Conservation (phyloP, 2,329 filamentous ascomycete genomes). For the Cordyceps farinosa region DNA sequence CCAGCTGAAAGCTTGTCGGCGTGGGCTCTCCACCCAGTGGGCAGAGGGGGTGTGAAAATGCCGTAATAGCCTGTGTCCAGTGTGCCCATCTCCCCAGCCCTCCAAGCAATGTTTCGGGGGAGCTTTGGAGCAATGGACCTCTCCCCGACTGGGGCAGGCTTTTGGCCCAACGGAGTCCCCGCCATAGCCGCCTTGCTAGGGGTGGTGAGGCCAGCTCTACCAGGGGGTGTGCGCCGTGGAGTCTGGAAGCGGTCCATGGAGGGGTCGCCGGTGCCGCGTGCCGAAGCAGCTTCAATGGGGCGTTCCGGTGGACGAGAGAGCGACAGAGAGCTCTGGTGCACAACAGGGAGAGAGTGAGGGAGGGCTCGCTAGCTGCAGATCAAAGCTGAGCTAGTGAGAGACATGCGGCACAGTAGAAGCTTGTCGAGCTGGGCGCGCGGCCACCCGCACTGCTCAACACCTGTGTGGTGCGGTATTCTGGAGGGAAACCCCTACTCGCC, state of each 20-base stretch:
- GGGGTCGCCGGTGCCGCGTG: too few species aligned
- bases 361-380: not conserved
- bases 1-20: conserved; percentile 9
- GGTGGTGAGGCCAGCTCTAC: not conserved
- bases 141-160: not conserved
- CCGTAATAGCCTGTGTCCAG: conserved; percentile 6
- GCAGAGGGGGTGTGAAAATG: not conserved
- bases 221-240: not conserved
- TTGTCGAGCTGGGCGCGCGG: not conserved
- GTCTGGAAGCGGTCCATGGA: too few species aligned
- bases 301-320: too few species aligned
- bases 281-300: too few species aligned
- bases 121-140: not conserved
- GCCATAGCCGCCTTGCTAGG: too few species aligned
- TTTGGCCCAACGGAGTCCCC: not conserved
- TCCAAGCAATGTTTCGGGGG: not conserved
- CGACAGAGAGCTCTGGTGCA: too few species aligned
- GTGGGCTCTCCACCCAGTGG: conserved; percentile 4
- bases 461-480: too few species aligned
- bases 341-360: too few species aligned
- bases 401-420: conserved; percentile 2
- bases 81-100: not conserved
- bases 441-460: not conserved
- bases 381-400: conserved; percentile 1
- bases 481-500: too few species aligned